phyloP scores from a whole-genome alignment of 495 filamentous ascomycete genomes.

The Xylaria telfairii region DNA sequence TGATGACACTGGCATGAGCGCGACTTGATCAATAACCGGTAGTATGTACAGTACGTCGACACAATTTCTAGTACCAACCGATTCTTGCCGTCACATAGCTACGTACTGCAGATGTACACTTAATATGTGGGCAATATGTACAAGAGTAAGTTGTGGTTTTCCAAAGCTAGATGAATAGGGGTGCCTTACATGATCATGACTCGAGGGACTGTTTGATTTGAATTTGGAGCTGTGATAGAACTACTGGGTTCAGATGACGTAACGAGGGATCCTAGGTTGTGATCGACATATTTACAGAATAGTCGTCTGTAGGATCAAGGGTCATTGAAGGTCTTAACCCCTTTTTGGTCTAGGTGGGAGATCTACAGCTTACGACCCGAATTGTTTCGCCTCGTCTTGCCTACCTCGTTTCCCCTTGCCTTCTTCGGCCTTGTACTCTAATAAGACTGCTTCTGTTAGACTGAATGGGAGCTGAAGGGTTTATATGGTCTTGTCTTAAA shows the following conservation, averaged over 20 bases:
- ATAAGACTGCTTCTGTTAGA: neutral
- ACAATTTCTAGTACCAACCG: neutral
- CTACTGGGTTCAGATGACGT: neutral
- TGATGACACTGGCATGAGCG: too few relatives aligned
- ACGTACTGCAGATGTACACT: neutral
- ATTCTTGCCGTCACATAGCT: neutral
- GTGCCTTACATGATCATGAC: neutral
- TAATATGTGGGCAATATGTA: neutral
- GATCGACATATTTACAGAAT: neutral
- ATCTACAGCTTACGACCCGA: neutral
- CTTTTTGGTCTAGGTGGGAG: neutral
- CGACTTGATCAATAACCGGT: neutral
- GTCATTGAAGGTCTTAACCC: neutral
- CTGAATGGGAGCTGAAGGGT: neutral
- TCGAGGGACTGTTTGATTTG: neutral
- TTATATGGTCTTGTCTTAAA: neutral
- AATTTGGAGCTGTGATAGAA: neutral
- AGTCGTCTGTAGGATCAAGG: neutral
- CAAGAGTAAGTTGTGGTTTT: neutral
- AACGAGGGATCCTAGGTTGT: neutral
- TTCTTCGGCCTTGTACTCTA: neutral
- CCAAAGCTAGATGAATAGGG: neutral
- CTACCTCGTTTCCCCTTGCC: neutral
- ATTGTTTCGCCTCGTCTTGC: neutral
- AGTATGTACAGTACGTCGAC: neutral